Evolutionary conservation across 768 basidiomycete species (phyloP).

Genomic region (Psilocybe cyanescens): DNA sequence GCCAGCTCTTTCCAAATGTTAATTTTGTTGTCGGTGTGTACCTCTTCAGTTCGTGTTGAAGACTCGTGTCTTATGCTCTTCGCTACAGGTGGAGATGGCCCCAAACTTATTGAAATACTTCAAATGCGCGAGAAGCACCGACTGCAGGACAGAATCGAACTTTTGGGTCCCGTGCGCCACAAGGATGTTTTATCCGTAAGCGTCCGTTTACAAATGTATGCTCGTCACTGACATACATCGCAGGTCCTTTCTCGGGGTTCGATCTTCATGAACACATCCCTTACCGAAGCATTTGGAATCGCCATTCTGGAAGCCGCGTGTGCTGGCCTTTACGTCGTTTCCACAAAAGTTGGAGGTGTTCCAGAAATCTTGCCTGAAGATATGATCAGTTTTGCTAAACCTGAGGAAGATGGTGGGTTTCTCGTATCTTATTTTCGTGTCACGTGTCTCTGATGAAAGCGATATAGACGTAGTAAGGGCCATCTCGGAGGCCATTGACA

Average conservation of each 20-base stretch:
- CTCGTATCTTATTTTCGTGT: neutral
- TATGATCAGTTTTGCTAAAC: slow-evolving; percentile 94
- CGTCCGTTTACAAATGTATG: slow-evolving; percentile 2
- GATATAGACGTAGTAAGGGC: slow-evolving; percentile 80
- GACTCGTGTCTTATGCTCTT: neutral
- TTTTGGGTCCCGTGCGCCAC: slow-evolving; percentile 82
- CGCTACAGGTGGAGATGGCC: slow-evolving; percentile 86
- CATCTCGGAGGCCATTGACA: slow-evolving; percentile 76
- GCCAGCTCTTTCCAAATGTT: slow-evolving; percentile 82
- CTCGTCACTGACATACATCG: neutral
- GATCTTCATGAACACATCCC: slow-evolving; percentile 93
- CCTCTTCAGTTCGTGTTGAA: neutral
- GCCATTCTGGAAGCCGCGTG: slow-evolving; percentile 98
- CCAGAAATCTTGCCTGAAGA: slow-evolving; percentile 93
- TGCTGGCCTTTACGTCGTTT: slow-evolving; percentile 91
- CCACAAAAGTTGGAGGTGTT: slow-evolving; percentile 93
- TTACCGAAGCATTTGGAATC: slow-evolving; percentile 97
- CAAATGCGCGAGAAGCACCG: slow-evolving; percentile 94
- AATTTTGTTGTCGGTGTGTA: slow-evolving; percentile 81
- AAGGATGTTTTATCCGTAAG: slow-evolving; percentile 82
- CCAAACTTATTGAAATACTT: slow-evolving; percentile 91
- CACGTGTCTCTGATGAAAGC: slow-evolving; percentile 3
- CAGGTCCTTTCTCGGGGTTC: slow-evolving; percentile 87
- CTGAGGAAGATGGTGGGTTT: slow-evolving; percentile 87
- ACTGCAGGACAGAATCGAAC: slow-evolving; percentile 89